Evolutionary conservation across 805 yeast species (phyloP).

Genomic region (Candida pseudoglaebosa): DNA sequence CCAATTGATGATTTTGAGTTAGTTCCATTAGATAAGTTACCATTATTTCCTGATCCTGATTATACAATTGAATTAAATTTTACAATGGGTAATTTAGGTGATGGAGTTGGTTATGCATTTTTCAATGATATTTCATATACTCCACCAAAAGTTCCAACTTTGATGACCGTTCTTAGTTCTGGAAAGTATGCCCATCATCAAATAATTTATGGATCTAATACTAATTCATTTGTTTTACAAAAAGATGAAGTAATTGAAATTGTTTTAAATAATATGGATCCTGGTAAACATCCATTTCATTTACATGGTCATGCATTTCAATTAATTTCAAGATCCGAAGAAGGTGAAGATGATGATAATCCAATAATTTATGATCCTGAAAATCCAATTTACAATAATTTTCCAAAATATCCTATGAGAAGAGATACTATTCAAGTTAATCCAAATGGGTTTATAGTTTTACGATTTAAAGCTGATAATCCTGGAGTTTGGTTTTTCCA

Average conservation of each 20-base stretch:
- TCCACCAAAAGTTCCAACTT: conserved; percentile 80
- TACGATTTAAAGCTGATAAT: conserved; percentile 87
- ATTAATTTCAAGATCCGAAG: conserved; percentile 66
- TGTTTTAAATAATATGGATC: conserved; percentile 78
- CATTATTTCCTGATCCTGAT: conserved; percentile 63
- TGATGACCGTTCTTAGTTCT: conserved; percentile 73
- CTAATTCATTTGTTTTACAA: conserved; percentile 68
- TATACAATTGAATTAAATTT: conserved; percentile 67
- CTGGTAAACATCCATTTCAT: conserved; percentile 97
- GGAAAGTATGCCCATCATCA: conserved; percentile 55
- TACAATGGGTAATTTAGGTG: conserved; percentile 73
- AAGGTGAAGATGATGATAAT: conserved; percentile 48
- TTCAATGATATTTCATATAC: conserved; percentile 83
- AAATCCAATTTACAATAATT: conserved; percentile 26
- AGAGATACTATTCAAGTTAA: conserved; percentile 80
- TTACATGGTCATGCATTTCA: conserved; percentile 94
- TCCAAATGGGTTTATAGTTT: conserved; percentile 80
- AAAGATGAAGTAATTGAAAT: conserved; percentile 71
- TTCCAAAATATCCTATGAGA: conserved; percentile 73
- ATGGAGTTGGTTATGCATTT: conserved; percentile 95
- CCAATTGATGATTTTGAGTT: conserved; percentile 41
- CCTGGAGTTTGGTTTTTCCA: conserved; percentile 99
- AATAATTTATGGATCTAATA: conserved; percentile 71
- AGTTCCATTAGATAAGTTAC: conserved; percentile 28
- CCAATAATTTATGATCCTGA: conserved; percentile 45